These are phyloP conservation scores for Globisporangium uncinulatum DNA, from an alignment of 352 stramenopile species.

Conservation along the genomic window DNA sequence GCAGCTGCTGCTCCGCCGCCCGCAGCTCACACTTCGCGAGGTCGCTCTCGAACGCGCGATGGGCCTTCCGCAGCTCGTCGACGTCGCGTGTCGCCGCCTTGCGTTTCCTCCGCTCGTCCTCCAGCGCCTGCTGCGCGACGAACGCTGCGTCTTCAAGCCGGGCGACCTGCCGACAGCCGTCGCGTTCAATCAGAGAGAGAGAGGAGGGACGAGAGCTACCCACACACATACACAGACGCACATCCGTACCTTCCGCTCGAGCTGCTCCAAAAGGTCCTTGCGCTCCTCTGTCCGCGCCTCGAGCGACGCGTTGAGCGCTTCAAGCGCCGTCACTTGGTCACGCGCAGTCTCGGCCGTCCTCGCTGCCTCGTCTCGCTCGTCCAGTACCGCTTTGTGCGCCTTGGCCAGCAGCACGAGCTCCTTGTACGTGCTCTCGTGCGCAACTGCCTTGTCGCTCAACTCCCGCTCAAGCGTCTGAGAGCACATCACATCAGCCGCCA, in stretches of 20 bases:
- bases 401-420: constrained; percentile 77
- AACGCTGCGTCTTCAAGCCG: constrained; percentile 44
- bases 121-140: constrained; percentile 37
- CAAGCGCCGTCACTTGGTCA: constrained; percentile 43
- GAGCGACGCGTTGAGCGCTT: constrained; percentile 54
- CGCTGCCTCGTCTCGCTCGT: constrained; percentile 51
- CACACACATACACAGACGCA: not conserved
- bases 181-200: no score
- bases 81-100: constrained; percentile 38
- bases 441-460: constrained; percentile 43
- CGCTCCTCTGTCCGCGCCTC: constrained; percentile 58
- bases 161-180: constrained; percentile 25
- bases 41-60: constrained; percentile 63
- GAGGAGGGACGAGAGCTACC: not conserved
- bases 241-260: constrained; percentile 53
- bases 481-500: not conserved
- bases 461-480: constrained; percentile 53
- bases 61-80: constrained; percentile 57
- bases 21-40: constrained; percentile 58
- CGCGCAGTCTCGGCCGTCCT: constrained; percentile 39
- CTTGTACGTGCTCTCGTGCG: constrained; percentile 69
- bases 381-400: constrained; percentile 58
- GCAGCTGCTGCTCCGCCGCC: constrained; percentile 46
- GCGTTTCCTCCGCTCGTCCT: constrained; percentile 61
- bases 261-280: constrained; percentile 49